Base-by-base conservation (phyloP, 495 filamentous ascomycete genomes). In the Neurospora intermedia region DNA sequence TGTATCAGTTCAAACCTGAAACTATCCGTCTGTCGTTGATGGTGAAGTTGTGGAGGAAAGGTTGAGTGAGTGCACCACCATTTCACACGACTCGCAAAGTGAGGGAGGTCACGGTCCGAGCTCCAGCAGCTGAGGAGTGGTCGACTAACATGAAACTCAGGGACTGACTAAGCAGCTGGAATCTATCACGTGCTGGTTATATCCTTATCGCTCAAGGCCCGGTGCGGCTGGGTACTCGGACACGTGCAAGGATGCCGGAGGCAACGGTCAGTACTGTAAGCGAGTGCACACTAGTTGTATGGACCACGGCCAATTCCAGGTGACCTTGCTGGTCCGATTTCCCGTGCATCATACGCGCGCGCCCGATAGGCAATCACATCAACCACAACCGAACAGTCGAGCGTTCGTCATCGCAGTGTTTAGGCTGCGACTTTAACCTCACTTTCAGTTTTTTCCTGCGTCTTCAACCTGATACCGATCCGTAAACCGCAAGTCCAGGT, bases 341-440 rank as follows among this genome's bases (percentile, higher is more conserved):
- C 35, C 71, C 66, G 69, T 77, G 77, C 77, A 80, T 78, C 79
- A 78, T 74, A 73, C 59, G 69, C 54, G 69, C 54, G 54, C 54
- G 54, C 75, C 69, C 72, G 71, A 77, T 75, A 80, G 77, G 74
- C 76, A 80, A 72, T 75, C 72, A 23, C 59, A 43, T 71, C 70
- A 59, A 62, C 69, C 69, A 72, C 70, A 69, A 75, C 42, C 39
- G 62, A 38, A 70, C 45, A 59, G n/a, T 48, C 59, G 42, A 46
- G 62, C 69, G 41, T 70, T 69, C 31, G 66, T 71, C 70, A 75
- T 69, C 59, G 35, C 69, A 6, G 41, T 35, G 2, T 62, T 35
- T 16, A 35, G 27, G 54, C 23, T 41, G 35, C 39, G 35, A 31
- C 40, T 71, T 62, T 10, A n/a, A 71, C n/a, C 20, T 69, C 42